Evolutionary conservation across 1,139 yeast genomes (phyloP), one percentile per base, ranked within the genome.

Genomic region (Suhomyces choctaworum): DNA sequence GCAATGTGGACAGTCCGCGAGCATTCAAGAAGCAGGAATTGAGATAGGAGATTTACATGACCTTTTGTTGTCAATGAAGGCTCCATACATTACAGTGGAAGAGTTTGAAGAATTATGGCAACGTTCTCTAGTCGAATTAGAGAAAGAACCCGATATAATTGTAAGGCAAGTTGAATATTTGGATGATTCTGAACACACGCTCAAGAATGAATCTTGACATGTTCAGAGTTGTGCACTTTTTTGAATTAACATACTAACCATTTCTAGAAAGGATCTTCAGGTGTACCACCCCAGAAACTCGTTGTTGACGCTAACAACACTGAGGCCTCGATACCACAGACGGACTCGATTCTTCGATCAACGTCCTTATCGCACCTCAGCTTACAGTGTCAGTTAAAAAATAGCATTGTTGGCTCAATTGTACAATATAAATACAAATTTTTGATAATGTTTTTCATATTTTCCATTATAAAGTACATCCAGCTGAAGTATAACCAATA

Each of bases 61-160:
- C 37, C 68, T 80, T 33, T 68, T 84, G 44, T 66, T 74, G 39
- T 70, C 76, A 8, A 65, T 77, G 73, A 69, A 78, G 58, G 75
- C 80, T 2, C 71, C 82, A 8, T 70, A 76, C 44, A 73, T 86
- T 25, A 68, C 79, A n/a, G 74, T 68, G 33, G 82, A 79, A 29
- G 95, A 87, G 47, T 90, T 89, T 61, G 82, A 85, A 46, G 87
- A 82, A 40, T 70, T 88, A 43, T 90, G 97, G 97, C 56, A 58
- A 20, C 73, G 79, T 48, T 85, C 87, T 7, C 54, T 82, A 7
- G 62, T 69, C 29, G 85, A 81, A 48, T 70, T 90, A 48, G 78
- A 78, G 47, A 70, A 74, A 40, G 87, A 84, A 62, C 82, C 86
- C 29, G 94, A 86, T 54, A 76, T 85, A 58, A 80, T 78, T 68